A percentile compares a stretch with the other conserved stretches of the same genome.
Conservation (phyloP, 148 eudicot genomes). For the Mesembryanthemum crystallinum region DNA sequence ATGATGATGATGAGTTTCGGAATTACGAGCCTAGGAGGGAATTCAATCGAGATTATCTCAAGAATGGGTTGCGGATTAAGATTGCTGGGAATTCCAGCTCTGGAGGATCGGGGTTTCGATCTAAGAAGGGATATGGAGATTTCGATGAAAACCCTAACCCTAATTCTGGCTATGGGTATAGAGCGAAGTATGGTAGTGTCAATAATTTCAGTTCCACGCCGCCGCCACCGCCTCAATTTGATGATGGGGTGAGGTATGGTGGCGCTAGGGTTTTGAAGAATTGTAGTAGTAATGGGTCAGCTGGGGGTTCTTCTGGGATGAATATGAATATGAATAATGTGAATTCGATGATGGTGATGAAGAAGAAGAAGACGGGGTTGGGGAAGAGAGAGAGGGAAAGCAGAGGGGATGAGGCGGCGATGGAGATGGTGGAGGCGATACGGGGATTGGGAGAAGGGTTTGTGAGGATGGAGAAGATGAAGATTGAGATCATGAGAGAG, state of each 20-base stretch:
- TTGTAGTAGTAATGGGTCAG: slow-evolving; percentile 7
- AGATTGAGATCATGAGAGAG: slow-evolving; percentile 78
- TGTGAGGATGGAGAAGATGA: slow-evolving; percentile 78
- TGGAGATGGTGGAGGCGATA: slow-evolving; percentile 60
- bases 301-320: slow-evolving; percentile 15
- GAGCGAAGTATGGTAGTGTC: not conserved
- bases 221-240: slow-evolving; percentile 10
- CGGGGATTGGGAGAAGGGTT: slow-evolving; percentile 71
- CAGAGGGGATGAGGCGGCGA: slow-evolving; percentile 26
- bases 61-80: slow-evolving; percentile 36
- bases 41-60: slow-evolving; percentile 2
- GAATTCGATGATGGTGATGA: not conserved
- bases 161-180: slow-evolving; percentile 15
- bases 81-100: slow-evolving; percentile 20
- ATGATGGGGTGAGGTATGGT: slow-evolving; percentile 16
- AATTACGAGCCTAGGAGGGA: slow-evolving; percentile 13
- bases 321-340: not conserved
- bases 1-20: slow-evolving; percentile 11
- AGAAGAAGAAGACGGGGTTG: slow-evolving; percentile 29
- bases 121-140: no score
- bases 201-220: slow-evolving; percentile 1
- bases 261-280: slow-evolving; percentile 23
- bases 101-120: not conserved
- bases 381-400: slow-evolving; percentile 36
- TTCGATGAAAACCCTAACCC: slow-evolving; percentile 26